Percentiles rank a stretch among this genome's conserved stretches.
These are phyloP conservation scores for Chaetomiaceae sp. DNA, from an alignment of 2,329 filamentous ascomycete species.

Conservation along the genomic window DNA sequence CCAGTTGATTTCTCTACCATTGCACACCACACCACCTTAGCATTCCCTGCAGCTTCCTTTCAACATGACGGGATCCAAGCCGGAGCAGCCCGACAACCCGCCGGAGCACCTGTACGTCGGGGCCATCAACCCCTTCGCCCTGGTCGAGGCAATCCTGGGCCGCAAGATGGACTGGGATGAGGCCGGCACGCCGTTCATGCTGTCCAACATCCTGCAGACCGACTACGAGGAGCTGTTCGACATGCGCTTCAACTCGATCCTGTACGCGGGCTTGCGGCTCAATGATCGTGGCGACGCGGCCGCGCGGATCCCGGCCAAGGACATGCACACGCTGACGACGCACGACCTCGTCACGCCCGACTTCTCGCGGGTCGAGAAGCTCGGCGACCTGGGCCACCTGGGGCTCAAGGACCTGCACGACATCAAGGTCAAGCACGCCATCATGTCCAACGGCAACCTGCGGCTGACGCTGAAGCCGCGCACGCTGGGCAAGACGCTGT, in stretches of 20 bases:
- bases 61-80: slow-evolving; percentile 11
- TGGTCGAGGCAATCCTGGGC: slow-evolving; percentile 39
- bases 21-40: too few relatives aligned
- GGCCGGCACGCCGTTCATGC: slow-evolving; percentile 27
- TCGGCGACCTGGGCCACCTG: slow-evolving; percentile 35
- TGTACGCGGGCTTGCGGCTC: slow-evolving; percentile 38
- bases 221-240: slow-evolving; percentile 44
- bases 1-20: too few relatives aligned
- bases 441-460: slow-evolving; percentile 40
- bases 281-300: slow-evolving; percentile 33
- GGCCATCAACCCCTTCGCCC: slow-evolving; percentile 39
- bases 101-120: slow-evolving; percentile 36
- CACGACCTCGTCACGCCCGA: slow-evolving; percentile 38
- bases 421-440: slow-evolving; percentile 34
- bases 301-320: slow-evolving; percentile 33
- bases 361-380: slow-evolving; percentile 33
- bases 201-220: slow-evolving; percentile 39
- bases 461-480: slow-evolving; percentile 34
- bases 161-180: slow-evolving; percentile 35
- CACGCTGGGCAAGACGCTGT: slow-evolving; percentile 31
- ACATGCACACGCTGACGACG: slow-evolving; percentile 38
- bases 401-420: slow-evolving; percentile 34
- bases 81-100: slow-evolving; percentile 29
- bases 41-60: neutral
- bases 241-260: slow-evolving; percentile 37